Percentiles rank a stretch among this genome's conserved stretches.
These are phyloP conservation scores for Quercus rubra DNA, from an alignment of 306 rosid species.

Conservation along the genomic window DNA sequence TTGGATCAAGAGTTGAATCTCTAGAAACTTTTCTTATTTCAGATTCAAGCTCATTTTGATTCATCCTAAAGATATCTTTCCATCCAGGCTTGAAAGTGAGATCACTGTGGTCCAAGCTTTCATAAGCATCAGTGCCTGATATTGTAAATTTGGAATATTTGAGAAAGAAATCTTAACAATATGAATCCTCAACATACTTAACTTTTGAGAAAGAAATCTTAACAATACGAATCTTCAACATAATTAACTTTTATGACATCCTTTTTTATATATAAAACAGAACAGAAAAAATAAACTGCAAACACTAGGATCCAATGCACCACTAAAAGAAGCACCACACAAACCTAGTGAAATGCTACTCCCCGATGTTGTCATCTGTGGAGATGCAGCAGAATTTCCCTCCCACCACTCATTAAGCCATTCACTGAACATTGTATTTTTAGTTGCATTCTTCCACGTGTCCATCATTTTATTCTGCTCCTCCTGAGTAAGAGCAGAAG, in stretches of 20 bases:
- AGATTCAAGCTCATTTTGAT: conserved; percentile 47
- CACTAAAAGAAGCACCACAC: conserved; percentile 8
- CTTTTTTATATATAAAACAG: neutral
- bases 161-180: neutral
- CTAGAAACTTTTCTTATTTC: conserved; percentile 61
- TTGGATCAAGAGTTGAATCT: conserved; percentile 69
- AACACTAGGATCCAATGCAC: neutral
- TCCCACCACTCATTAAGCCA: conserved; percentile 79
- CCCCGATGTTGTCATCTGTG: conserved; percentile 24
- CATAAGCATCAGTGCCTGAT: conserved; percentile 26
- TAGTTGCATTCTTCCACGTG: conserved; percentile 76
- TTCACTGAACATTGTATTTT: conserved; percentile 73
- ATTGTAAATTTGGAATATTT: neutral
- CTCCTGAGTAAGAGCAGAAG: conserved; percentile 70
- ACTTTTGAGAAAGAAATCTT: neutral
- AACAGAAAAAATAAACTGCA: neutral
- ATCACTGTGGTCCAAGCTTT: conserved; percentile 47
- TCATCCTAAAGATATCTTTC: conserved; percentile 70
- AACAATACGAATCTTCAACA: conserved; percentile 1
- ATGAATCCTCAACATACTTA: neutral
- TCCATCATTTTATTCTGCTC: conserved; percentile 77
- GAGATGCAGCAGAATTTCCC: conserved; percentile 48
- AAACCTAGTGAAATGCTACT: conserved; percentile 32
- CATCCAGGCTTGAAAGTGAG: conserved; percentile 75
- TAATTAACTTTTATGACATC: neutral